These are phyloP conservation scores for Bruguiera gymnorhiza DNA, from an alignment of 345 rosid species.

Conservation along the genomic window DNA sequence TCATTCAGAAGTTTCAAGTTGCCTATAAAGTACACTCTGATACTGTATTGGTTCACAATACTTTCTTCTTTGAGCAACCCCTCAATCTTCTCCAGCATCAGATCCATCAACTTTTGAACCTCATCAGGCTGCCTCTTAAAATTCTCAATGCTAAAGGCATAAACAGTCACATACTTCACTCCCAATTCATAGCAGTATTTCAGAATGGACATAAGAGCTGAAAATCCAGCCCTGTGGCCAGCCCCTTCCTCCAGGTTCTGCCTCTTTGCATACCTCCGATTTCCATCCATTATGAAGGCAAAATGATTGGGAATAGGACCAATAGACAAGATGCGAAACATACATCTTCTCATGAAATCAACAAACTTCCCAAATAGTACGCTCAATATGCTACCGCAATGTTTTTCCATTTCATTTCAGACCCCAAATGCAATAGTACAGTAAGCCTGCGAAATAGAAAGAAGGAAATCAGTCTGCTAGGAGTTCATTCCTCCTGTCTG, in stretches of 20 bases:
- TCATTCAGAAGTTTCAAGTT: conserved; percentile 48
- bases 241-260: conserved; percentile 36
- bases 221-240: conserved; percentile 63
- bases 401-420: conserved; percentile 9
- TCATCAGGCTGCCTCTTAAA: conserved; percentile 65
- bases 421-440: background rate
- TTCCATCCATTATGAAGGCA: conserved; percentile 78
- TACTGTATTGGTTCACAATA: conserved; percentile 48
- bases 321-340: conserved; percentile 40
- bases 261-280: conserved; percentile 48
- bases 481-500: background rate
- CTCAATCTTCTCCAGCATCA: conserved; percentile 70
- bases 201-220: conserved; percentile 47
- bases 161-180: conserved; percentile 54
- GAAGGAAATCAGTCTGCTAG: background rate
- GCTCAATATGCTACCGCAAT: background rate
- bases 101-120: conserved; percentile 66
- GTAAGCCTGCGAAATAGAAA: background rate
- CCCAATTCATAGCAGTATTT: conserved; percentile 69
- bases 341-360: conserved; percentile 36
- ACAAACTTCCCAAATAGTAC: conserved; percentile 22
- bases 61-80: conserved; percentile 56
- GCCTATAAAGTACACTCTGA: conserved; percentile 48
- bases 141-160: conserved; percentile 77
- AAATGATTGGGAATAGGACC: conserved; percentile 59